Evolutionary conservation across 1,284 basidiomycete species (phyloP).

Genomic region (Heterobasidion annosum): DNA sequence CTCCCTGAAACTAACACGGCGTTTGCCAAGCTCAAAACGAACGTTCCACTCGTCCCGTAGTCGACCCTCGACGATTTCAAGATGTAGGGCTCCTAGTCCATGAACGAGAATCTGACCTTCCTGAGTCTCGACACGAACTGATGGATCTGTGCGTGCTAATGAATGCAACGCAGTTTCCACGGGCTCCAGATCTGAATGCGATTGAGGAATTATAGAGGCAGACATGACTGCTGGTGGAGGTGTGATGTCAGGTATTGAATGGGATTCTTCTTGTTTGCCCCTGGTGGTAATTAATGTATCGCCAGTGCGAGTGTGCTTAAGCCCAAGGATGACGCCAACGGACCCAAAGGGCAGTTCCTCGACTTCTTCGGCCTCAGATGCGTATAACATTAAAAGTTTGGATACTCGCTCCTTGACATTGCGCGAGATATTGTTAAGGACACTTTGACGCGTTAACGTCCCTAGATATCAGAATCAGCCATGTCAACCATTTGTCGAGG

Average conservation of each 20-base stretch:
- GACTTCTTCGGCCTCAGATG: slow-evolving; percentile 72
- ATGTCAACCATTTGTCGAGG: slow-evolving; percentile 1
- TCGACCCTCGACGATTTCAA: slow-evolving; percentile 80
- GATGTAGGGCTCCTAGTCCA: slow-evolving; percentile 78
- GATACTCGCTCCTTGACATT: slow-evolving; percentile 67
- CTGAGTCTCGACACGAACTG: slow-evolving; percentile 65
- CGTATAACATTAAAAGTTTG: slow-evolving; percentile 77
- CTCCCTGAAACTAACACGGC: slow-evolving; percentile 78
- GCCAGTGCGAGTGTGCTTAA: slow-evolving; percentile 81
- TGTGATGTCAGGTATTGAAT: slow-evolving; percentile 55
- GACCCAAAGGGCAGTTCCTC: slow-evolving; percentile 76
- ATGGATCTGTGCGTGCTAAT: slow-evolving; percentile 81
- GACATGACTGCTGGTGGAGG: slow-evolving; percentile 75
- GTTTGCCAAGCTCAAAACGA: slow-evolving; percentile 68
- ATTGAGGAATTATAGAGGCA: slow-evolving; percentile 72
- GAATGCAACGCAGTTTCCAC: slow-evolving; percentile 70
- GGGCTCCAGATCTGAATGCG: slow-evolving; percentile 70
- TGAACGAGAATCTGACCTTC: slow-evolving; percentile 82
- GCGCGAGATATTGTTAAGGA: slow-evolving; percentile 60
- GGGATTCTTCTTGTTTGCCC: slow-evolving; percentile 21
- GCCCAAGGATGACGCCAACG: slow-evolving; percentile 78
- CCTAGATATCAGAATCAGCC: slow-evolving; percentile 28
- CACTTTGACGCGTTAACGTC: slow-evolving; percentile 54
- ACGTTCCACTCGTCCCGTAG: slow-evolving; percentile 75
- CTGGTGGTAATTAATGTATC: slow-evolving; percentile 65